Evolutionary conservation across 768 basidiomycete genomes (phyloP).

Genomic region (Suillus subalutaceus): DNA sequence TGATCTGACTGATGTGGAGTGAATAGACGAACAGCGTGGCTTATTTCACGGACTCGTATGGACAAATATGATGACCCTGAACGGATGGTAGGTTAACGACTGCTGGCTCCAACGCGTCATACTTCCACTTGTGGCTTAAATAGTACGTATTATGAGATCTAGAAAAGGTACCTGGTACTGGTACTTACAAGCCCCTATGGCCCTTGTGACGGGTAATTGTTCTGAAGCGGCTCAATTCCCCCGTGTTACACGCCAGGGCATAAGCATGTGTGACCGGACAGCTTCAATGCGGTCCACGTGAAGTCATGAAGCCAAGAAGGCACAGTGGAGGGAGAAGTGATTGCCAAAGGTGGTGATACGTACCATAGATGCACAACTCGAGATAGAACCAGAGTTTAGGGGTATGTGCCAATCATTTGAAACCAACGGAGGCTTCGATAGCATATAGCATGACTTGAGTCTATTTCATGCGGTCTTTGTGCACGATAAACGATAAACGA

Average conservation of each 20-base stretch:
- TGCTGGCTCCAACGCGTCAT: neutral
- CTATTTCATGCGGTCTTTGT: slow-evolving; percentile 16
- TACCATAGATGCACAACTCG: slow-evolving; percentile 13
- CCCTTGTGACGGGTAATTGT: neutral
- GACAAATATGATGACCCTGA: neutral
- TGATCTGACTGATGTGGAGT: neutral
- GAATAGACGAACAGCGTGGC: neutral
- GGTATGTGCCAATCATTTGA: slow-evolving; percentile 5
- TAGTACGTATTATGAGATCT: neutral
- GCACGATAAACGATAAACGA: slow-evolving; percentile 12
- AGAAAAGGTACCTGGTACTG: neutral
- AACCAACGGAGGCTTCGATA: slow-evolving; percentile 17
- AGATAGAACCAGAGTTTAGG: slow-evolving; percentile 10
- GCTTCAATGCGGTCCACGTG: neutral
- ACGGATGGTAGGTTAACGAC: neutral
- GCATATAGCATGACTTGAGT: slow-evolving; percentile 21
- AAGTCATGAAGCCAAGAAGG: neutral
- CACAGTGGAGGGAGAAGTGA: neutral
- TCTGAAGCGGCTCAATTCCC: neutral
- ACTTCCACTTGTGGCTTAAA: neutral
- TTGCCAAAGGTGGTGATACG: neutral
- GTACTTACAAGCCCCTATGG: neutral
- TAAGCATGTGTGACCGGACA: neutral
- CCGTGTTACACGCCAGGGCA: neutral
- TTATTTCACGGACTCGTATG: neutral